Percentiles rank a stretch among this genome's conserved stretches.
Evolutionary conservation across 2,329 filamentous ascomycete species (phyloP).

Genomic region (Tolypocladium sp.): DNA sequence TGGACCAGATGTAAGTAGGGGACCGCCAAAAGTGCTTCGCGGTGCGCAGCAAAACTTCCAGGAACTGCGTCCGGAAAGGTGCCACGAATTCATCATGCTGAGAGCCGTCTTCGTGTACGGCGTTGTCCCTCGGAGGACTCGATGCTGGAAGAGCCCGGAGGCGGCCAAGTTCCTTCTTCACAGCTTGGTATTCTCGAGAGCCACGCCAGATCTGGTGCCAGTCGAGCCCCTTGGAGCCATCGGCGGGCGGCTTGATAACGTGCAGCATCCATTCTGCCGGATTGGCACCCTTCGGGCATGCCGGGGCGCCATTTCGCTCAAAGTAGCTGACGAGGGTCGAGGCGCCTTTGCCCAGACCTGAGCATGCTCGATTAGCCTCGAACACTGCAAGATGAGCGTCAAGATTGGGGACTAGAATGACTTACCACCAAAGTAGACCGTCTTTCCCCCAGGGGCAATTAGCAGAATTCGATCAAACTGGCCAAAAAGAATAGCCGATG

Average conservation of each 20-base stretch:
- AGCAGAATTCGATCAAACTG: constrained; percentile 78
- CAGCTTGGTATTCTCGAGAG: constrained; percentile 44
- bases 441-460: constrained; percentile 64
- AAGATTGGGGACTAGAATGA: too few relatives aligned
- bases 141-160: neutral
- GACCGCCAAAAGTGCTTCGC: constrained; percentile 92
- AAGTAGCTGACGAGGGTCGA: constrained; percentile 64
- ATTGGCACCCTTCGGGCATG: constrained; percentile 61
- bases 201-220: constrained; percentile 56
- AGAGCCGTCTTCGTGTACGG: constrained; percentile 25
- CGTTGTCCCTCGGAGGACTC: constrained; percentile 1
- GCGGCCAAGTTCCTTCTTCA: constrained; percentile 43
- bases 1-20: constrained; percentile 82
- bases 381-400: too few relatives aligned
- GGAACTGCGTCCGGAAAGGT: constrained; percentile 58
- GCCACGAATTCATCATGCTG: constrained; percentile 72
- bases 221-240: constrained; percentile 49
- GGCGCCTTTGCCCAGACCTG: constrained; percentile 54
- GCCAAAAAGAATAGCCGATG: constrained; percentile 91
- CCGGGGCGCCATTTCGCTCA: constrained; percentile 56
- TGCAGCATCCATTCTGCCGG: constrained; percentile 75
- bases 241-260: constrained; percentile 54
- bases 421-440: constrained; percentile 70
- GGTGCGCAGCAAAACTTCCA: constrained; percentile 61
- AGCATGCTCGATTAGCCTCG: too few relatives aligned